Conservation (phyloP, 441 rosid species). For the Gossypium davidsonii region DNA sequence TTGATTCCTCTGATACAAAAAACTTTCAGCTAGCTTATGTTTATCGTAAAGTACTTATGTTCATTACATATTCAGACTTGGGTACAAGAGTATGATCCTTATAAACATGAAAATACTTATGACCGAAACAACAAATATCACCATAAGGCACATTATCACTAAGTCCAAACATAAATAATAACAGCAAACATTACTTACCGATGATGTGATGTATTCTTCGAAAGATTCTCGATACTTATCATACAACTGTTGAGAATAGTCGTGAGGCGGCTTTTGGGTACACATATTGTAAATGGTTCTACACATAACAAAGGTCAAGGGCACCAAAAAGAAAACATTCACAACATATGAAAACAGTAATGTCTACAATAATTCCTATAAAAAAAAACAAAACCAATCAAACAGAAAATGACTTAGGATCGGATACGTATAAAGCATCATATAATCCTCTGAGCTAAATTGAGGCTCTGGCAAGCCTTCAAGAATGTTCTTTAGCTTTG, state of each 20-base stretch:
- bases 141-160: not conserved
- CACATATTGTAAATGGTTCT: constrained; percentile 48
- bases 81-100: not conserved
- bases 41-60: not conserved
- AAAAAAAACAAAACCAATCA: not conserved
- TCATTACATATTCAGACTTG: not conserved
- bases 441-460: constrained; percentile 40
- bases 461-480: constrained; percentile 39
- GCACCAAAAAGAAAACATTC: not conserved
- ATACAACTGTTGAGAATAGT: constrained; percentile 40
- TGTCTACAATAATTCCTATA: not conserved
- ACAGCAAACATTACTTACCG: constrained; percentile 16
- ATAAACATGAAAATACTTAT: not conserved
- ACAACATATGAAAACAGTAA: not conserved
- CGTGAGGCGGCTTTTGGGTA: constrained; percentile 45
- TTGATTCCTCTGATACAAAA: not conserved
- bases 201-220: constrained; percentile 33
- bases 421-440: constrained; percentile 45
- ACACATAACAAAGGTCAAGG: constrained; percentile 7
- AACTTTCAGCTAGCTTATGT: not conserved
- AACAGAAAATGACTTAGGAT: constrained; percentile 12
- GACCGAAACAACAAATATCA: not conserved
- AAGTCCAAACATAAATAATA: not conserved
- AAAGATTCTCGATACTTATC: constrained; percentile 36
- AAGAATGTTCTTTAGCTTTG: constrained; percentile 40